Evolutionary conservation across 1,284 basidiomycete genomes (phyloP).

Genomic region (Cryptococcus neoformans): DNA sequence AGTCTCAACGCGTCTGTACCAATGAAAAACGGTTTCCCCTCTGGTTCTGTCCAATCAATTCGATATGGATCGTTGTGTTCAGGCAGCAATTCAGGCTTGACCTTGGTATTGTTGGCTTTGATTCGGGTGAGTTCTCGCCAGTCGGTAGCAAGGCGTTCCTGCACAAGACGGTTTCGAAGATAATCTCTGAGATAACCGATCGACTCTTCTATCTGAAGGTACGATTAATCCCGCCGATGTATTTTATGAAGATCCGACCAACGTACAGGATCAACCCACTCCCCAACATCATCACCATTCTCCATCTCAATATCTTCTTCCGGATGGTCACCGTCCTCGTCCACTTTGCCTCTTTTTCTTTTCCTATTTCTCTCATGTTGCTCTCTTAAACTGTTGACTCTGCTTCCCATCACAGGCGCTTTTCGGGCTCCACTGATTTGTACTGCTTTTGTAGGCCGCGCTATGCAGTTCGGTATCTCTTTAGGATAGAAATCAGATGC

Average conservation of each 20-base stretch:
- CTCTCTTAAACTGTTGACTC: constrained; percentile 13
- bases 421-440: constrained; percentile 16
- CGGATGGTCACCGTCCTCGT: neutral
- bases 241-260: neutral
- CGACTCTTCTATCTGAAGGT: constrained; percentile 64
- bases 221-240: neutral
- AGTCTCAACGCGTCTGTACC: constrained; percentile 64
- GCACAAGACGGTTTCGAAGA: constrained; percentile 77
- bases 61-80: constrained; percentile 75
- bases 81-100: constrained; percentile 67
- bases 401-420: constrained; percentile 27
- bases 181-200: constrained; percentile 68
- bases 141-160: constrained; percentile 76
- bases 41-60: constrained; percentile 70
- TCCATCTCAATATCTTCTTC: constrained; percentile 5
- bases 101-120: constrained; percentile 57
- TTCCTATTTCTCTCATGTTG: constrained; percentile 11
- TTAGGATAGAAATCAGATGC: constrained; percentile 66
- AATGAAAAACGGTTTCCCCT: constrained; percentile 30
- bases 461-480: constrained; percentile 48
- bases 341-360: constrained; percentile 12
- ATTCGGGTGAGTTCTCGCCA: constrained; percentile 71
- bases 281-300: constrained; percentile 8
- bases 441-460: constrained; percentile 19
- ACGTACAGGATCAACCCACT: constrained; percentile 23